Evolutionary conservation across 768 basidiomycete genomes (phyloP).

Genomic region (Pisolithus microcarpus): DNA sequence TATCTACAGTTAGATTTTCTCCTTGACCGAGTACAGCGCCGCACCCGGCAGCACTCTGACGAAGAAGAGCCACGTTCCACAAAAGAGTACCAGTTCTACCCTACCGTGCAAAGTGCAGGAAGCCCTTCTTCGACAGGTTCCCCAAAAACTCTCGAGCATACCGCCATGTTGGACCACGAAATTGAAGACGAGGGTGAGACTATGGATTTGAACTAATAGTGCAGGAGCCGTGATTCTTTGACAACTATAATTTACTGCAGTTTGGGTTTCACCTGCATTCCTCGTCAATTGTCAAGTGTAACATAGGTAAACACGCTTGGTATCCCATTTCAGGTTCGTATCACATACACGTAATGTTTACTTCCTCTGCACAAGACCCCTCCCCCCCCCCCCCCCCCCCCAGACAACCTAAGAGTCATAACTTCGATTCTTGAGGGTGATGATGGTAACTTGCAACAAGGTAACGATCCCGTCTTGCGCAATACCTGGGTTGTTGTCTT

Average conservation of each 20-base stretch:
- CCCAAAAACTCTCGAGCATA: conserved; percentile 10
- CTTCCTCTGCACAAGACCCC: neutral
- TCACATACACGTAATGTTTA: neutral
- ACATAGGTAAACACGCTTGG: conserved; percentile 5
- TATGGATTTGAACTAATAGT: conserved; percentile 14
- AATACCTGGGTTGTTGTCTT: conserved; percentile 36
- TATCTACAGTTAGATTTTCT: conserved; percentile 74
- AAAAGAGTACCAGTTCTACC: conserved; percentile 7
- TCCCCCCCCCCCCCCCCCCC: neutral
- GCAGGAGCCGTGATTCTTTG: neutral
- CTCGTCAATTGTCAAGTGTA: conserved; percentile 20
- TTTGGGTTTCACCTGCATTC: conserved; percentile 12
- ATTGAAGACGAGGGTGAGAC: conserved; percentile 15
- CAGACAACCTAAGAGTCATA: neutral
- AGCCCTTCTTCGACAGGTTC: conserved; percentile 13
- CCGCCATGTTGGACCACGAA: conserved; percentile 17
- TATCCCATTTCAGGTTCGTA: neutral
- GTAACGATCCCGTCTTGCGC: conserved; percentile 52
- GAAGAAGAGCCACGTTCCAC: conserved; percentile 19
- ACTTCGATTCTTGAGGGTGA: too few species aligned
- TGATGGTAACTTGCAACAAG: conserved; percentile 46
- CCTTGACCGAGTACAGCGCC: conserved; percentile 54
- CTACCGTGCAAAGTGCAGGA: conserved; percentile 17
- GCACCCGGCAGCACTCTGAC: conserved; percentile 22
- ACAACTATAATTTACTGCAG: conserved; percentile 12